These are phyloP conservation scores for Dactylellina drechsleri DNA, from an alignment of 2,329 filamentous ascomycete species.

Conservation along the genomic window DNA sequence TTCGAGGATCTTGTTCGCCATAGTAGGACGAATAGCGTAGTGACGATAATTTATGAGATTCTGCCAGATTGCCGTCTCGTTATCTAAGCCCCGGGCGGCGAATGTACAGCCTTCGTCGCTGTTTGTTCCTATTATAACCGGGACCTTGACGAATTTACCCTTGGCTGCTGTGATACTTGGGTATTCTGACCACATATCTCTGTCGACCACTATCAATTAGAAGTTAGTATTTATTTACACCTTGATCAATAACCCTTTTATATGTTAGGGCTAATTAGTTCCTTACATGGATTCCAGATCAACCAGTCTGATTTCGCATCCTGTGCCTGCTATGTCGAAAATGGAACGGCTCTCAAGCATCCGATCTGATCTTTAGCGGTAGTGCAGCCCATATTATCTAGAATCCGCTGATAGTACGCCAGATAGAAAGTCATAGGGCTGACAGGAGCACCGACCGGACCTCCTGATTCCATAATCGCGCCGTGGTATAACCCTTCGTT, in stretches of 20 bases:
- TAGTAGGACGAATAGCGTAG: neutral
- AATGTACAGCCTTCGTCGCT: constrained; percentile 66
- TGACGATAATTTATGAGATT: neutral
- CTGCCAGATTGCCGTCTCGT: neutral
- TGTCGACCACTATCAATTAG: constrained; percentile 64
- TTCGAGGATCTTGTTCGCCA: neutral
- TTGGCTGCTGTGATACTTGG: constrained; percentile 50
- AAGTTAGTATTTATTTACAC: neutral
- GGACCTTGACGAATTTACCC: too few relatives aligned
- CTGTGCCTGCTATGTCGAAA: neutral
- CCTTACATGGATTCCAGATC: constrained; percentile 1
- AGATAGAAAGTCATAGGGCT: neutral
- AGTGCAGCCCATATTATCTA: constrained; percentile 65
- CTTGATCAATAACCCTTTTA: too few relatives aligned
- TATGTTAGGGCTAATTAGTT: neutral
- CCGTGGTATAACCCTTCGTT: constrained; percentile 68
- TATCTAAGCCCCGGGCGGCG: constrained; percentile 62
- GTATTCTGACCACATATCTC: constrained; percentile 68
- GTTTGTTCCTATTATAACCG: too few relatives aligned
- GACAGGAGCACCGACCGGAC: constrained; percentile 64
- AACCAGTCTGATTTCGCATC: neutral
- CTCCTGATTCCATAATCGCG: constrained; percentile 66
- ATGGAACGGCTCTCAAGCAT: neutral
- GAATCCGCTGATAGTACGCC: neutral
- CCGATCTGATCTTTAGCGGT: neutral